Conservation (phyloP, 768 basidiomycete genomes). For the Strobilomyces confusus region DNA sequence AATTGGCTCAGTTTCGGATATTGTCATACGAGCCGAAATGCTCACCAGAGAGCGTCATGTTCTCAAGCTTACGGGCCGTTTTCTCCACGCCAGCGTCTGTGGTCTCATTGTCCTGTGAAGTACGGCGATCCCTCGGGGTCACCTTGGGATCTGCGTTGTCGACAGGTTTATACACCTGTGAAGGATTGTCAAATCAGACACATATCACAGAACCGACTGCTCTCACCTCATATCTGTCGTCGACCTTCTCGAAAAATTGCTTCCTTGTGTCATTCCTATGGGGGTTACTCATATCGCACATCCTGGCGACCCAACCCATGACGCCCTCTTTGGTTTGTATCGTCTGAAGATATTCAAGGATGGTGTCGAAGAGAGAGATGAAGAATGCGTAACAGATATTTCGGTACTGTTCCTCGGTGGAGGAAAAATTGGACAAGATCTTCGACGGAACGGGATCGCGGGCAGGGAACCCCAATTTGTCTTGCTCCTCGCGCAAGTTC, state of each 20-base stretch:
- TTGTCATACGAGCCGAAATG: no score
- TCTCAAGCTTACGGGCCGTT: no score
- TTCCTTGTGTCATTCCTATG: neutral
- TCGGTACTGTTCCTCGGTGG: no score
- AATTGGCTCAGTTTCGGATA: no score
- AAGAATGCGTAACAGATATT: constrained; percentile 11
- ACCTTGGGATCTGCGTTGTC: no score
- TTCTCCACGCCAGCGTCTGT: no score
- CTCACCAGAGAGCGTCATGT: no score
- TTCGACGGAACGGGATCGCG: constrained; percentile 13
- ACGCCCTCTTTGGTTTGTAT: neutral
- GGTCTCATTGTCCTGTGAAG: no score
- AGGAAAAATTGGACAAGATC: neutral
- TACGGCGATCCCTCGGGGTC: no score
- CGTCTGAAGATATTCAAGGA: neutral
- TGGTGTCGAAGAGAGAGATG: constrained; percentile 8
- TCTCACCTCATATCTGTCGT: neutral
- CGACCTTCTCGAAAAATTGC: neutral
- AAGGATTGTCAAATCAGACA: no score
- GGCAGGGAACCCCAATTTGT: constrained; percentile 8
- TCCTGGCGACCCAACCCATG: neutral
- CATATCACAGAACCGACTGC: no score
- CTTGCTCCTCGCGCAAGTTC: constrained; percentile 3
- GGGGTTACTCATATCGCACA: constrained; percentile 3
- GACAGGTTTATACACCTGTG: no score